Conservation (phyloP, 2,329 filamentous ascomycete genomes). For the Aureobasidium leucospermi region DNA sequence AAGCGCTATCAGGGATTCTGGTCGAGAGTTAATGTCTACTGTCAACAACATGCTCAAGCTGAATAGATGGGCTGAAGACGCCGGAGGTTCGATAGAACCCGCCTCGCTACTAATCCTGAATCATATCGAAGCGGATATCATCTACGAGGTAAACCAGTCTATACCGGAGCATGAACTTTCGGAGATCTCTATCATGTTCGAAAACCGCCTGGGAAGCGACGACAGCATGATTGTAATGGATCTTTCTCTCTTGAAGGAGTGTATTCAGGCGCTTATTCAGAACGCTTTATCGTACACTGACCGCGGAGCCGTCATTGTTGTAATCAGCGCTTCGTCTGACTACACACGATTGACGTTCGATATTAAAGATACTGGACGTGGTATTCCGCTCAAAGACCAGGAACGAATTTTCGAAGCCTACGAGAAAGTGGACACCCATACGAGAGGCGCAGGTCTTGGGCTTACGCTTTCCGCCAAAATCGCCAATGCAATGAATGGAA, state of each 20-base stretch:
- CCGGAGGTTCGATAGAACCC: constrained; percentile 4
- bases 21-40: constrained; percentile 37
- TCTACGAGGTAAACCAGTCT: constrained; percentile 24
- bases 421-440: constrained; percentile 34
- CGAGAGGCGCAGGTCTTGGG: constrained; percentile 36
- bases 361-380: constrained; percentile 36
- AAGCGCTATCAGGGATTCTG: constrained; percentile 33
- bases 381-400: constrained; percentile 31
- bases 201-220: constrained; percentile 25
- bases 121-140: constrained; percentile 28
- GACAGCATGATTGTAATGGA: constrained; percentile 31
- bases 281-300: constrained; percentile 38
- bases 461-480: constrained; percentile 38
- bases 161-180: constrained; percentile 25
- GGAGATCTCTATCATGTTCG: constrained; percentile 28
- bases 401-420: constrained; percentile 38
- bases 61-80: constrained; percentile 33
- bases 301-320: constrained; percentile 32
- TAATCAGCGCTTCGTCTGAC: constrained; percentile 26
- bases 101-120: constrained; percentile 25
- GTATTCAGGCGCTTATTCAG: constrained; percentile 34
- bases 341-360: constrained; percentile 31
- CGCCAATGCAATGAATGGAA: constrained; percentile 34
- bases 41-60: constrained; percentile 40
- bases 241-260: constrained; percentile 35